Base-by-base conservation (phyloP, 768 basidiomycete species). In the Strobilomyces dryophilus region DNA sequence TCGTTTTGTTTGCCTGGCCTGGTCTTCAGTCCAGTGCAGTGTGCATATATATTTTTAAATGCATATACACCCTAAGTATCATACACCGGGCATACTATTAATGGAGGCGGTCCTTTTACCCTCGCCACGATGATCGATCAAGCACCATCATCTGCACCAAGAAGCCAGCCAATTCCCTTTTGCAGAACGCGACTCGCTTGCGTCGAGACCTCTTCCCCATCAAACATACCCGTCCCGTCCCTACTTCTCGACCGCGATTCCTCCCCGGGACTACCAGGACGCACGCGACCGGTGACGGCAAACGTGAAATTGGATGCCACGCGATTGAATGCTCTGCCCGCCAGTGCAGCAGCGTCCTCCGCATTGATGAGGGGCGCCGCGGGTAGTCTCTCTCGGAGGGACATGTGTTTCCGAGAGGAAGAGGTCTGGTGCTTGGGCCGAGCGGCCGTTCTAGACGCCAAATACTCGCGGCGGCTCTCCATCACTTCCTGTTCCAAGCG, bases 81-180 rank as follows among this genome's bases (percentile, higher is more conserved):
- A 53, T 62, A 64, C 41, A 53, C 51, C 37, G 34, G 31, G 47
- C 40, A 53, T 49, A 55, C 56, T 24, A 24, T 55, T 59, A 61
- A 58, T 56, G 50, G 40, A 37, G 49, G 41, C 17, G 40, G 40
- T 47, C 36, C 51, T 24, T 35, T 46, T 41, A 7, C 49, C 37
- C n/a, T 31, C 24, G 31, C n/a, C 17, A 42, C 20, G 24, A 27
- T 48, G 27, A 56, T 15, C 37, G n/a, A 27, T 54, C 31, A 59
- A 37, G 35, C 47, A 39, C 57, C 57, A 27, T 84, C 86, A 55
- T 94, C 93, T 12, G 84, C 89, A 39, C 95, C 95, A 52, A 98
- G 84, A 27, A 98, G 76, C 95, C 95, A 98, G 27, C 95, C 95
- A 48, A 98, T 91, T 8, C 95, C 95, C 63, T 87, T 87, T 35